Percentiles rank a stretch among this genome's conserved stretches.
Evolutionary conservation across 768 basidiomycete genomes (phyloP).

Genomic region (Mycena albidolilacea): DNA sequence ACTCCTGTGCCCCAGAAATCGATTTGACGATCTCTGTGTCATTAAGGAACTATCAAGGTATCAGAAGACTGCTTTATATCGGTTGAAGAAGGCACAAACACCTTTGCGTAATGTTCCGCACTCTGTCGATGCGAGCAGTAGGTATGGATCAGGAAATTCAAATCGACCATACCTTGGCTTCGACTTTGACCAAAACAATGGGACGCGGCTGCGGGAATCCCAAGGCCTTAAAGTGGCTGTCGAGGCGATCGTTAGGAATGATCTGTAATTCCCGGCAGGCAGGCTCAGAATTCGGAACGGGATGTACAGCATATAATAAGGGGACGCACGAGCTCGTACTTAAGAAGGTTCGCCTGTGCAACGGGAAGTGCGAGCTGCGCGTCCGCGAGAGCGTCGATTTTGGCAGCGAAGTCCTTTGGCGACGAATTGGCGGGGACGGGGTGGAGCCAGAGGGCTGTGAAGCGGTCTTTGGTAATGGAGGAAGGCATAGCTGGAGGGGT

Average conservation of each 20-base stretch:
- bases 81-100: background rate
- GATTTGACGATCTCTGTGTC: background rate
- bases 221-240: background rate
- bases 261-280: background rate
- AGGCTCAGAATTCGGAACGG: background rate
- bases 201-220: background rate
- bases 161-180: background rate
- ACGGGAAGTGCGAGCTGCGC: background rate
- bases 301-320: background rate
- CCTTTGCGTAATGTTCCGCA: background rate
- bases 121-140: background rate
- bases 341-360: conserved; percentile 3
- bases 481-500: too few species aligned
- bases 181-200: background rate
- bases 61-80: background rate
- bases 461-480: background rate
- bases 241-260: background rate
- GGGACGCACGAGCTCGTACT: background rate
- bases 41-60: background rate
- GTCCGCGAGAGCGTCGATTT: background rate
- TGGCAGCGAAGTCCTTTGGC: background rate
- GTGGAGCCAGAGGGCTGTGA: background rate
- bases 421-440: background rate
- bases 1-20: background rate
- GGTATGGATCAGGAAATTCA: background rate